Evolutionary conservation across 257 asterid genomes (phyloP).

Genomic region (Rhazya stricta): DNA sequence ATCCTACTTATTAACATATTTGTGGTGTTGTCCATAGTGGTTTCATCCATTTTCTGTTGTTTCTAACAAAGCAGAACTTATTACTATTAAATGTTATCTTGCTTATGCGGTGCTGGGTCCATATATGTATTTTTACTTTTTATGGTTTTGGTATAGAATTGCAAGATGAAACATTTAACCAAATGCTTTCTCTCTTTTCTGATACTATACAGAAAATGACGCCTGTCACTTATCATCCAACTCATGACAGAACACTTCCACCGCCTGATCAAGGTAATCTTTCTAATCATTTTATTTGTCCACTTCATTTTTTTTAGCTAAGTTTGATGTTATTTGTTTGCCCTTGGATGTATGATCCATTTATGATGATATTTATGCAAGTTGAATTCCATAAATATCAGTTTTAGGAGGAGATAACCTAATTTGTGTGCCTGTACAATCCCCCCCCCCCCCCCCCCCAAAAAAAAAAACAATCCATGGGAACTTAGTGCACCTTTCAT

Average conservation of each 20-base stretch:
- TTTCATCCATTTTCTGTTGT: not conserved
- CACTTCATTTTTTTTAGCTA: not conserved
- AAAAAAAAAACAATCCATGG: no score
- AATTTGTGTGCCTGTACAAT: not conserved
- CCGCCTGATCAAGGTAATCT: conserved; percentile 47
- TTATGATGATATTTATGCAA: not conserved
- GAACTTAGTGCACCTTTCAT: not conserved
- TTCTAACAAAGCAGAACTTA: not conserved
- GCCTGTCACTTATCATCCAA: conserved; percentile 37
- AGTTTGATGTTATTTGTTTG: not conserved
- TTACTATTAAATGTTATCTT: not conserved
- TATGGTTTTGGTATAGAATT: not conserved
- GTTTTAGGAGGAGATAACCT: not conserved
- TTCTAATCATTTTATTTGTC: not conserved
- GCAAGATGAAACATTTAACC: not conserved
- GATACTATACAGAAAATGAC: conserved; percentile 30
- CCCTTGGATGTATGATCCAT: not conserved
- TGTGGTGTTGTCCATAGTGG: not conserved
- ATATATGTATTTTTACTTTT: not conserved
- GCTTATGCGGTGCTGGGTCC: not conserved
- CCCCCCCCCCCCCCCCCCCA: no score
- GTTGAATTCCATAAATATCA: not conserved
- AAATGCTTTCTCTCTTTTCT: not conserved
- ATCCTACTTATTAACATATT: not conserved
- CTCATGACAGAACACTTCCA: conserved; percentile 40